Percentiles rank a stretch among this genome's conserved stretches.
phyloP scores from a whole-genome alignment of 352 stramenopile species.

The Globisporangium iwayamae region DNA sequence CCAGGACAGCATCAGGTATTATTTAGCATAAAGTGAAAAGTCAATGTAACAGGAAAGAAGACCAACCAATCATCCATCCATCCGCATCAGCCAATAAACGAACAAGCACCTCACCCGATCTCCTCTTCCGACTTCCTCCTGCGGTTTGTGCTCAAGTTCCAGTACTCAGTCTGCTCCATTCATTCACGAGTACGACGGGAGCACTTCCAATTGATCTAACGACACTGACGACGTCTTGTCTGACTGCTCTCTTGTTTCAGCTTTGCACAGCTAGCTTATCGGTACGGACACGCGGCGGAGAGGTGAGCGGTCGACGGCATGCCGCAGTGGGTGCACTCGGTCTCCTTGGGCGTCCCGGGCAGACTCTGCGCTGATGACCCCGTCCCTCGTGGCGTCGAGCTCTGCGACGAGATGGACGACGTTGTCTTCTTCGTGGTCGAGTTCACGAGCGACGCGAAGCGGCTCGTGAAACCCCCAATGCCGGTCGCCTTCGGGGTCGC shows the following conservation, averaged over 20 bases:
- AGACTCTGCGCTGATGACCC: slow-evolving; percentile 23
- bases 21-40: slow-evolving; percentile 24
- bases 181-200: background rate
- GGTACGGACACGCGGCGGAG: slow-evolving; percentile 51
- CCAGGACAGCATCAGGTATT: slow-evolving; percentile 13
- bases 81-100: slow-evolving; percentile 11
- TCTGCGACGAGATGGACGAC: slow-evolving; percentile 15
- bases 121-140: background rate
- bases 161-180: background rate
- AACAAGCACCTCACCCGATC: background rate
- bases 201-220: background rate
- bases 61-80: background rate
- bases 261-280: slow-evolving; percentile 25
- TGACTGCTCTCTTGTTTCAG: background rate
- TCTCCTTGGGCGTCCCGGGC: slow-evolving; percentile 23
- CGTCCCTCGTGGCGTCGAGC: slow-evolving; percentile 25
- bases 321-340: slow-evolving; percentile 43
- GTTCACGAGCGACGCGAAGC: slow-evolving; percentile 54
- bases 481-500: slow-evolving; percentile 8
- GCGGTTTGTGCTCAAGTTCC: background rate
- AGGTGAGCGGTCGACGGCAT: slow-evolving; percentile 40
- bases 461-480: slow-evolving; percentile 39
- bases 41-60: slow-evolving; percentile 22
- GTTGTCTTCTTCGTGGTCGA: slow-evolving; percentile 50
- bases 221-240: background rate